A percentile compares a stretch with the other conserved stretches of the same genome.
Conservation (phyloP, 2,329 filamentous ascomycete species). For the Ceratocystis lukuohia region DNA sequence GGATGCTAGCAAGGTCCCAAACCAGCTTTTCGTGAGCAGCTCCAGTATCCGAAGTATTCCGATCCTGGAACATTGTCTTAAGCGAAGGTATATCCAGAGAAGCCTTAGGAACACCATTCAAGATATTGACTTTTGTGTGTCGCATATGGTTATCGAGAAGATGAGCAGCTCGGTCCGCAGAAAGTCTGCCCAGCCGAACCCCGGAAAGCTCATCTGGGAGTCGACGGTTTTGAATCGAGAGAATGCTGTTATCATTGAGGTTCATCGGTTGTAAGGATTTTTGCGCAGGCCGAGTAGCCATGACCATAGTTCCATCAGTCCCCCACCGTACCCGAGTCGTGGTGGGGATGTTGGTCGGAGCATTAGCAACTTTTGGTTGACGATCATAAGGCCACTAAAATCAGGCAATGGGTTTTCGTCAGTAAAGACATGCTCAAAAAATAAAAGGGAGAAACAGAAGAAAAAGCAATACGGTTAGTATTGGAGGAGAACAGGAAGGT, state of each 20-base stretch:
- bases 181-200: constrained; percentile 50
- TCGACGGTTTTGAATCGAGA: constrained; percentile 40
- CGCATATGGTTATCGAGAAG: constrained; percentile 43
- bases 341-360: constrained; percentile 10
- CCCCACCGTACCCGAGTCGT: constrained; percentile 64
- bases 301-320: constrained; percentile 57
- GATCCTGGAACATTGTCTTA: constrained; percentile 31
- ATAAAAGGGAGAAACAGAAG: background rate
- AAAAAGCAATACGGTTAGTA: background rate
- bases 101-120: constrained; percentile 48
- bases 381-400: constrained; percentile 78
- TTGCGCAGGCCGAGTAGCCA: constrained; percentile 28
- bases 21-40: constrained; percentile 55
- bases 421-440: background rate
- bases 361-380: constrained; percentile 51
- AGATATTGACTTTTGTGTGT: constrained; percentile 39
- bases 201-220: constrained; percentile 52
- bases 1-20: constrained; percentile 74
- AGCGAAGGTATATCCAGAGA: constrained; percentile 30
- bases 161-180: constrained; percentile 42
- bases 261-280: background rate
- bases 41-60: constrained; percentile 32
- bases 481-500: background rate
- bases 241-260: constrained; percentile 16
- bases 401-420: background rate